These are phyloP conservation scores for Scheffersomyces illinoinensis DNA, from an alignment of 1,139 yeast genomes.

Conservation along the genomic window DNA sequence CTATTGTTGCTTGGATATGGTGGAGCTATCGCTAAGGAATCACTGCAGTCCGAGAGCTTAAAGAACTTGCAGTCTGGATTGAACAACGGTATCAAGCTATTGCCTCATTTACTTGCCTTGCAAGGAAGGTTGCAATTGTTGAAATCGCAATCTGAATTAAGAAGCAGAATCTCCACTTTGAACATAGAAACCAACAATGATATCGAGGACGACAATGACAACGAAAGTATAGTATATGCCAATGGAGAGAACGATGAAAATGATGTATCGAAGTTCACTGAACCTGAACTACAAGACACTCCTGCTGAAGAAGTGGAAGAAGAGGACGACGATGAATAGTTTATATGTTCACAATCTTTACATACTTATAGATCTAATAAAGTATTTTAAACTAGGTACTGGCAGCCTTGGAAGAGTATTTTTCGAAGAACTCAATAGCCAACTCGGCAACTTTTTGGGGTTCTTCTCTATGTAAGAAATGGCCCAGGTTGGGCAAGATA, in stretches of 20 bases:
- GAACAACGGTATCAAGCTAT: constrained; percentile 30
- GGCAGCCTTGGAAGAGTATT: neutral
- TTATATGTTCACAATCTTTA: neutral
- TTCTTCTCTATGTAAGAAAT: constrained; percentile 44
- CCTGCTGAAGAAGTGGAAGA: constrained; percentile 20
- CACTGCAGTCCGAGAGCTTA: constrained; percentile 30
- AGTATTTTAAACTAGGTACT: neutral
- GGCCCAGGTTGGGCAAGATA: constrained; percentile 35
- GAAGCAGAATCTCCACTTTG: constrained; percentile 22
- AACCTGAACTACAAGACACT: neutral
- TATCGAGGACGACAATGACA: constrained; percentile 18
- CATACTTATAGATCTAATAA: neutral
- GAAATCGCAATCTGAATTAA: constrained; percentile 38
- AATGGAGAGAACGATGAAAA: constrained; percentile 49
- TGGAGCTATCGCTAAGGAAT: constrained; percentile 34
- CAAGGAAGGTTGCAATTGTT: constrained; percentile 48
- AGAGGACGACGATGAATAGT: constrained; percentile 17
- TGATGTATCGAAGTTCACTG: constrained; percentile 8
- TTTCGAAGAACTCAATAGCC: constrained; percentile 30
- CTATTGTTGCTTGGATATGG: constrained; percentile 51
- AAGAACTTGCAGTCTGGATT: constrained; percentile 31
- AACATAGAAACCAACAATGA: constrained; percentile 23
- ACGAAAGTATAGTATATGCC: constrained; percentile 30
- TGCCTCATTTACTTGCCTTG: constrained; percentile 42
- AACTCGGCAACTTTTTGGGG: constrained; percentile 31